Evolutionary conservation across 768 basidiomycete genomes (phyloP).

Genomic region (Panellus pusillus): DNA sequence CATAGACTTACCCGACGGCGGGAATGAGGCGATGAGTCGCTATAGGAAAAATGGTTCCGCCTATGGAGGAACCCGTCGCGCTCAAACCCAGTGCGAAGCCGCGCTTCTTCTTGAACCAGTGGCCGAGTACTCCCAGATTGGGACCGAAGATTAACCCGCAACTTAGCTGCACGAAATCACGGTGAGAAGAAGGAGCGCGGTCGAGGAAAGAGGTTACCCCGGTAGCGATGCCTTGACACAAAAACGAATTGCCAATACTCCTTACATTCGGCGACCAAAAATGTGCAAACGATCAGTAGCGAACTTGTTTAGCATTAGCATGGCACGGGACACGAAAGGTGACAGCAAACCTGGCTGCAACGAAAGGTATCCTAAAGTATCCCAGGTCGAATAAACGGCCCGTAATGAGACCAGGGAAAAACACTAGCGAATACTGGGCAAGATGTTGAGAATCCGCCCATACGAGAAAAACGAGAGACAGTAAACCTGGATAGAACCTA

Average conservation of each 20-base stretch:
- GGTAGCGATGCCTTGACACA: constrained; percentile 11
- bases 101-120: constrained; percentile 62
- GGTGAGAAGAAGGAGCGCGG: too few relatives aligned
- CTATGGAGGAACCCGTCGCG: constrained; percentile 57
- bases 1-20: constrained; percentile 51
- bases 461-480: constrained; percentile 8
- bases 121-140: constrained; percentile 49
- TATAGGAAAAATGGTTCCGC: constrained; percentile 65
- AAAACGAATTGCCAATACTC: constrained; percentile 12
- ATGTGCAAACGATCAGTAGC: constrained; percentile 4
- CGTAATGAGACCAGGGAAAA: constrained; percentile 43
- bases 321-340: too few relatives aligned
- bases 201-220: constrained; percentile 16
- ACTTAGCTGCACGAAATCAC: constrained; percentile 19
- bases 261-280: constrained; percentile 8
- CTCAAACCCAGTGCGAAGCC: constrained; percentile 55
- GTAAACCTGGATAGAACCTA: constrained; percentile 54
- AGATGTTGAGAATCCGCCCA: background rate
- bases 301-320: background rate
- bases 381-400: constrained; percentile 60
- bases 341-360: constrained; percentile 11
- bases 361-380: constrained; percentile 42
- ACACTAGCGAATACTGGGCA: constrained; percentile 42
- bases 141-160: constrained; percentile 53
- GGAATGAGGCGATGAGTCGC: constrained; percentile 50